Percentiles rank a stretch among this genome's conserved stretches.
phyloP scores from a whole-genome alignment of 1,139 yeast genomes.

The Suhomyces terraborum region DNA sequence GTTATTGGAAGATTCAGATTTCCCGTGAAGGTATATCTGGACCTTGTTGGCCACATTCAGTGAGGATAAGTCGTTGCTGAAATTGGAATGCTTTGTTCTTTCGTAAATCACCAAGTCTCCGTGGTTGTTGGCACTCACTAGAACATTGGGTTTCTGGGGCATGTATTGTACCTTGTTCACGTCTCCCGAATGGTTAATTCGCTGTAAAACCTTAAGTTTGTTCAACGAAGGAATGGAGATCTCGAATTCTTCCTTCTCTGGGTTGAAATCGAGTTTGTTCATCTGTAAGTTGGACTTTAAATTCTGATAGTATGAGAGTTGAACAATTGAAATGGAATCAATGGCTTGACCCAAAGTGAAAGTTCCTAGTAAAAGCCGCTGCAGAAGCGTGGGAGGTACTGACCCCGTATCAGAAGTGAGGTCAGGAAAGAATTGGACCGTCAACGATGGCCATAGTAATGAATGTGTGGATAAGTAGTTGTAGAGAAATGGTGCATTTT shows the following conservation, averaged over 20 bases:
- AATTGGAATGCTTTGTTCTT: conserved; percentile 54
- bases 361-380: conserved; percentile 43
- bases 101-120: conserved; percentile 51
- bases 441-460: conserved; percentile 56
- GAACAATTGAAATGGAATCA: conserved; percentile 43
- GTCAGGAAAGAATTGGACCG: conserved; percentile 59
- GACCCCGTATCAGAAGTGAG: conserved; percentile 16
- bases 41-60: conserved; percentile 32
- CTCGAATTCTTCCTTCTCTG: conserved; percentile 47
- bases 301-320: conserved; percentile 36
- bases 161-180: conserved; percentile 42
- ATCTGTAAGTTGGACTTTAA: conserved; percentile 34
- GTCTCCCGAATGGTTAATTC: conserved; percentile 47
- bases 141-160: conserved; percentile 49
- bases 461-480: conserved; percentile 53
- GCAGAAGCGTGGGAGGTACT: conserved; percentile 23
- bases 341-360: conserved; percentile 47
- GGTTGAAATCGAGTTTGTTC: conserved; percentile 38
- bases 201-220: conserved; percentile 37
- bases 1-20: conserved; percentile 2
- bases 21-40: conserved; percentile 28
- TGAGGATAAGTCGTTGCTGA: conserved; percentile 34
- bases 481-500: conserved; percentile 54
- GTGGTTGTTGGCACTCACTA: conserved; percentile 43
- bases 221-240: conserved; percentile 26